Evolutionary conservation across 768 basidiomycete genomes (phyloP), one percentile per base, ranked within the genome.

Genomic region (Suillus spraguei): DNA sequence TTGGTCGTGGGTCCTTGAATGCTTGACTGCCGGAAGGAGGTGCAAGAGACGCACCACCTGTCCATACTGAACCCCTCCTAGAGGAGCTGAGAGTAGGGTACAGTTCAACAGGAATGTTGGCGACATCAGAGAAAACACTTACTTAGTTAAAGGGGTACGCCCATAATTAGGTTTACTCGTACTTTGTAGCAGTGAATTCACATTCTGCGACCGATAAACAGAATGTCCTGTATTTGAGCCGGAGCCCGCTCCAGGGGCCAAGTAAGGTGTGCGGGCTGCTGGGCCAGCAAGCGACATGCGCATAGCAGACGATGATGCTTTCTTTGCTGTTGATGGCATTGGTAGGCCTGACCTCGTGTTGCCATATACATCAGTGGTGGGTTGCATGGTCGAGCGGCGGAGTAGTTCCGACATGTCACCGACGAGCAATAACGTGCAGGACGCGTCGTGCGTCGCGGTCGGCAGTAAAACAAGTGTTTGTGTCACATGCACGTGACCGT

Each of bases 211-310:
- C 54, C 88, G 81, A 77, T 86, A 84, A 67, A 86, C 82, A 1
- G 90, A 91, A 54, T 89, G 88, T 38, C 90, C 79, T 8, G 88
- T 85, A 67, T 89, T 88, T 28, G 84, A 81, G 28, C 67, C 64
- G 39, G 75, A 77, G 68, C 60, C 81, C 65, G 61, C 71, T 70
- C 74, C 66, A 22, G 68, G 69, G 33, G 79, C 76, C 53, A 76
- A 75, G 66, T 83, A 83, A 36, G 83, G 86, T 3, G 82, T 80
- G 55, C 90, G 86, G 33, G 84, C 73, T n/a, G 89, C 86, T 39
- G 90, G 87, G 9, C 91, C 89, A n/a, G 88, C 88, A 39, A 92
- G 77, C 46, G 91, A 93, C 83, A 90, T 84, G 36, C 85, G 79
- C 64, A 82, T 83, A n/a, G 77, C 77, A 59, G 80, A 66, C 5